Evolutionary conservation across 2,329 filamentous ascomycete species (phyloP).

Genomic region (Colletotrichum caudatum): DNA sequence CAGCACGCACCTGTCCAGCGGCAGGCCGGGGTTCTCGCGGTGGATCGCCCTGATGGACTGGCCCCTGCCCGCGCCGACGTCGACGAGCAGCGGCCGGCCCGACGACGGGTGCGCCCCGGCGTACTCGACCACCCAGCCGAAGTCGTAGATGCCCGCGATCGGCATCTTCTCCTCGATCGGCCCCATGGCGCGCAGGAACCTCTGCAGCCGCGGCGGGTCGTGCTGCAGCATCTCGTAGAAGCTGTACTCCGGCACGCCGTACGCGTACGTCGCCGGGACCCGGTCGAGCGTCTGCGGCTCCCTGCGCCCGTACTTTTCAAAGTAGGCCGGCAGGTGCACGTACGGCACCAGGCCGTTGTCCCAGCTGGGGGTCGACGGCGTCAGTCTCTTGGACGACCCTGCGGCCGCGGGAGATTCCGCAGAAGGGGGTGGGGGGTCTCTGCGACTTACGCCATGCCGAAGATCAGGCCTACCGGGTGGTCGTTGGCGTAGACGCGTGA

Average conservation of each 20-base stretch:
- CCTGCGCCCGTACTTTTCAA: constrained; percentile 48
- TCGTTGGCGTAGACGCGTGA: constrained; percentile 31
- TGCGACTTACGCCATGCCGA: constrained; percentile 34
- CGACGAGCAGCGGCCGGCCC: constrained; percentile 47
- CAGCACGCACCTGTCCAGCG: constrained; percentile 47
- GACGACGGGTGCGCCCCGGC: constrained; percentile 11
- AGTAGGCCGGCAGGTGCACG: constrained; percentile 49
- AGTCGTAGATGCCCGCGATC: constrained; percentile 49
- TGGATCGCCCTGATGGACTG: constrained; percentile 46
- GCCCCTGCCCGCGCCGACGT: constrained; percentile 52
- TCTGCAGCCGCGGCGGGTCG: constrained; percentile 45
- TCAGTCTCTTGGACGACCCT: too few relatives aligned
- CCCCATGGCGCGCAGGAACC: constrained; percentile 50
- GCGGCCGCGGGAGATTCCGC: too few relatives aligned
- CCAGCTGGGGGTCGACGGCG: constrained; percentile 2
- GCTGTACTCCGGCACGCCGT: constrained; percentile 47
- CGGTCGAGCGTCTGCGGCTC: constrained; percentile 48
- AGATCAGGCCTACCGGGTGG: constrained; percentile 29
- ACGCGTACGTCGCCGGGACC: constrained; percentile 48
- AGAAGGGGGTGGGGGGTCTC: too few relatives aligned
- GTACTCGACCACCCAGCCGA: constrained; percentile 46
- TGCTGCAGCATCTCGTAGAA: constrained; percentile 51
- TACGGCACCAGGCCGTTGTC: constrained; percentile 36
- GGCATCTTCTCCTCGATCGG: constrained; percentile 45
- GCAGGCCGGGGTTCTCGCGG: constrained; percentile 46